These are phyloP conservation scores for Heliosperma pusillum DNA, from an alignment of 148 eudicot species.

Conservation along the genomic window DNA sequence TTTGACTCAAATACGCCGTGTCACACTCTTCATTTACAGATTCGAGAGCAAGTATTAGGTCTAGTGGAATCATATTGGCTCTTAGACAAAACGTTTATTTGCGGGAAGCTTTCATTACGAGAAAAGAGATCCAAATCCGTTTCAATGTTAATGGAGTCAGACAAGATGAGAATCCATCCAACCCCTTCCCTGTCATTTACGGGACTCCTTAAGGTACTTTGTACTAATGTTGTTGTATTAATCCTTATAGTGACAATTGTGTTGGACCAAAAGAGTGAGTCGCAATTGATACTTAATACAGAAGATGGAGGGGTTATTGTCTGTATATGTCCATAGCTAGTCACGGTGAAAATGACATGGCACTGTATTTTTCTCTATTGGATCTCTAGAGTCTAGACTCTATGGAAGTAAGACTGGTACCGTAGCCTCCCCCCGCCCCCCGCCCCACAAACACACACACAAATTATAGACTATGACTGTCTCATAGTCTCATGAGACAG, in stretches of 20 bases:
- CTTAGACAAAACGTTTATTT: no score
- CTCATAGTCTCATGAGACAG: no score
- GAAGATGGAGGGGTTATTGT: background rate
- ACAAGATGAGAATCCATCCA: background rate
- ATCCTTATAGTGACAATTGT: background rate
- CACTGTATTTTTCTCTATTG: slow-evolving; percentile 17
- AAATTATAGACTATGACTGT: no score
- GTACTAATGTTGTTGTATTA: background rate
- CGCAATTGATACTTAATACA: background rate
- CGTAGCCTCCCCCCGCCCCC: no score
- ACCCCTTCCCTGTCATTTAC: background rate
- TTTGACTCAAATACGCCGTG: background rate
- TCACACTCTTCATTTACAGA: background rate
- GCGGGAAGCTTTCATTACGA: no score
- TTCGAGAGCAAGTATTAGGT: background rate
- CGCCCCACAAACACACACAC: no score
- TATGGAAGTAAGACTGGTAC: slow-evolving; percentile 22
- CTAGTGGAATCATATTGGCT: background rate
- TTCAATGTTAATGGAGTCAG: background rate
- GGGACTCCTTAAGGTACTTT: background rate
- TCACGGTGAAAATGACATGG: slow-evolving; percentile 25
- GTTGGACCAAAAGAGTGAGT: background rate
- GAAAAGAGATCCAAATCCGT: background rate
- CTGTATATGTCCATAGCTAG: slow-evolving; percentile 25
- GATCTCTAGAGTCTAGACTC: no score